phyloP scores from a whole-genome alignment of 2,329 filamentous ascomycete species.

The Colletotrichum cereale region DNA sequence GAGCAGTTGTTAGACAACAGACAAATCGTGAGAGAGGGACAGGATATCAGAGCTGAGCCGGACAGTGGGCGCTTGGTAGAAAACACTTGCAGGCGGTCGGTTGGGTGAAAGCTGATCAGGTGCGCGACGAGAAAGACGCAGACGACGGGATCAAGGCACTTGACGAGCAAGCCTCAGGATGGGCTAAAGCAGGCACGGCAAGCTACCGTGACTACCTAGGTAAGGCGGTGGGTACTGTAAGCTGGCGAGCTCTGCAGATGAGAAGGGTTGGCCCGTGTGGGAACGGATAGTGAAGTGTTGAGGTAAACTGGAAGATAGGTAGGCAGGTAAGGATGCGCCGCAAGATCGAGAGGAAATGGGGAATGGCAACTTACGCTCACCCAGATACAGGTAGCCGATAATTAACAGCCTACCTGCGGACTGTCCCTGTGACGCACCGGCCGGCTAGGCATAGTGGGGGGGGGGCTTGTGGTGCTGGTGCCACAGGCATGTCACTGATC shows the following conservation, averaged over 20 bases:
- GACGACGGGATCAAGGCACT: neutral
- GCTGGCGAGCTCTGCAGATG: neutral
- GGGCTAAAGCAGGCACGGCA: neutral
- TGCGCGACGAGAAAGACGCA: neutral
- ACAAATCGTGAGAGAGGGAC: neutral
- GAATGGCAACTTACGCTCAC: neutral
- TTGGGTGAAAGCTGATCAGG: slow-evolving; percentile 1
- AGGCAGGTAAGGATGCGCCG: neutral
- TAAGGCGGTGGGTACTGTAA: neutral
- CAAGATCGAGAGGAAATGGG: neutral
- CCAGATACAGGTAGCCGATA: slow-evolving; percentile 6
- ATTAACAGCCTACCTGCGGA: neutral
- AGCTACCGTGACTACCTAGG: neutral
- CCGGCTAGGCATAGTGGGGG: neutral
- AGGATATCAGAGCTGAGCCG: neutral
- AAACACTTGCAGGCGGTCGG: neutral
- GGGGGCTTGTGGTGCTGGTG: neutral
- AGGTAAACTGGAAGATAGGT: neutral
- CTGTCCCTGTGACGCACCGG: slow-evolving; percentile 32
- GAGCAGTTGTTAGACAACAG: neutral
- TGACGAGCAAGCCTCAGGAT: neutral
- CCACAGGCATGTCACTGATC: neutral
- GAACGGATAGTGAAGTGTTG: too few relatives aligned
- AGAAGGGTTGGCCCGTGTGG: neutral
- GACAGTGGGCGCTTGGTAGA: slow-evolving; percentile 1